phyloP scores from a whole-genome alignment of 2,329 filamentous ascomycete genomes.

The Plenodomus tracheiphilus region DNA sequence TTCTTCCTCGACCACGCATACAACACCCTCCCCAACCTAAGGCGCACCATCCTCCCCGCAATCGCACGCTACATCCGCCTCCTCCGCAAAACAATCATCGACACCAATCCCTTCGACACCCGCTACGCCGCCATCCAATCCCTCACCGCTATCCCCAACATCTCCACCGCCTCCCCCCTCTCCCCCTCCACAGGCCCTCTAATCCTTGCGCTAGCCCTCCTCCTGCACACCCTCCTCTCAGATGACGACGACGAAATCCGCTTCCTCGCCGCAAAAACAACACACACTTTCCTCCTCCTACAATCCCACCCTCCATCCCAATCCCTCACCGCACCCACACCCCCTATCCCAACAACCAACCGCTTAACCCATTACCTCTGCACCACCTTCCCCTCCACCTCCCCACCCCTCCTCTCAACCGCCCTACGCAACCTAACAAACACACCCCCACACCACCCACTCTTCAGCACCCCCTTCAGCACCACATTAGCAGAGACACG shows the following conservation, averaged over 20 bases:
- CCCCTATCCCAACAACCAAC: conserved; percentile 55
- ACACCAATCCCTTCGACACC: conserved; percentile 61
- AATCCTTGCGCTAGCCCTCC: conserved; percentile 46
- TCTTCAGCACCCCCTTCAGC: conserved; percentile 14
- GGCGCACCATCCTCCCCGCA: conserved; percentile 4
- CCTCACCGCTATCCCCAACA: conserved; percentile 50
- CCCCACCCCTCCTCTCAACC: conserved; percentile 38
- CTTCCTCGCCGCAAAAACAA: conserved; percentile 61
- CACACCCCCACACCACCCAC: conserved; percentile 7
- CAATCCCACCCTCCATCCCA: not conserved
- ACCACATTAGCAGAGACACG: conserved; percentile 35
- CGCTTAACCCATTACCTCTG: conserved; percentile 41
- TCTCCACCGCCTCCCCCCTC: conserved; percentile 18
- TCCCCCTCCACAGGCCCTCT: conserved; percentile 12
- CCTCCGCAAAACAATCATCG: conserved; percentile 34
- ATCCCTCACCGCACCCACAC: conserved; percentile 43
- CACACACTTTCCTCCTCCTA: conserved; percentile 50
- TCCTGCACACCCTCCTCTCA: conserved; percentile 54
- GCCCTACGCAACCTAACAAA: conserved; percentile 47
- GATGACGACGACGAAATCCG: conserved; percentile 94
- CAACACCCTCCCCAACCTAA: conserved; percentile 7
- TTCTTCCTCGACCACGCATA: conserved; percentile 38
- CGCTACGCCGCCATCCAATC: conserved; percentile 64
- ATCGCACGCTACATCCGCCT: conserved; percentile 34
- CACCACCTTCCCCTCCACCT: conserved; percentile 36